These are phyloP conservation scores for Ilex aquifolium DNA, from an alignment of 257 asterid genomes.

Conservation along the genomic window DNA sequence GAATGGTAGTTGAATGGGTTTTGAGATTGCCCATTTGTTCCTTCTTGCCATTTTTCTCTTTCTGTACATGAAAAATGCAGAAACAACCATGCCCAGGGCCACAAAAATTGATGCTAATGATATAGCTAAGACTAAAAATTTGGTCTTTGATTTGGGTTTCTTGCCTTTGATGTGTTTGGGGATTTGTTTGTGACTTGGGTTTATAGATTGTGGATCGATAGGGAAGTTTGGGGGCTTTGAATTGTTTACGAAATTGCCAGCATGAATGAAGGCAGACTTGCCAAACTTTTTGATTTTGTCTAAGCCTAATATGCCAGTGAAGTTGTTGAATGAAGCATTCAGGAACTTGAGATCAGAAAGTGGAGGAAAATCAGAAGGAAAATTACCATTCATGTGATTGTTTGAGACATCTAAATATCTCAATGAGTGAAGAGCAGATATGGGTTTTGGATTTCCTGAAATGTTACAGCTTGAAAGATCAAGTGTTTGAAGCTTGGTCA, in stretches of 20 bases:
- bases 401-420: constrained; percentile 51
- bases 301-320: constrained; percentile 37
- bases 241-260: constrained; percentile 27
- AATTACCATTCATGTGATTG: constrained; percentile 50
- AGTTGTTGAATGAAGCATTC: constrained; percentile 69
- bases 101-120: constrained; percentile 29
- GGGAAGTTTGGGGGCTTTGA: constrained; percentile 22
- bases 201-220: constrained; percentile 23
- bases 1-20: constrained; percentile 64
- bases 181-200: constrained; percentile 18
- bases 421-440: constrained; percentile 37
- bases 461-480: constrained; percentile 58
- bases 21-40: constrained; percentile 80
- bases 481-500: constrained; percentile 54
- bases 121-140: constrained; percentile 23
- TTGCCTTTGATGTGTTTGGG: constrained; percentile 2
- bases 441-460: constrained; percentile 41
- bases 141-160: constrained; percentile 16
- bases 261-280: constrained; percentile 48
- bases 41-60: constrained; percentile 39
- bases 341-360: constrained; percentile 40
- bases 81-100: constrained; percentile 10
- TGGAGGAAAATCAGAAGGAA: constrained; percentile 61
- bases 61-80: constrained; percentile 30
- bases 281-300: constrained; percentile 34